Percentiles rank a stretch among this genome's conserved stretches.
Conservation (phyloP, 2,329 filamentous ascomycete species). For the Microdochium paspali region DNA sequence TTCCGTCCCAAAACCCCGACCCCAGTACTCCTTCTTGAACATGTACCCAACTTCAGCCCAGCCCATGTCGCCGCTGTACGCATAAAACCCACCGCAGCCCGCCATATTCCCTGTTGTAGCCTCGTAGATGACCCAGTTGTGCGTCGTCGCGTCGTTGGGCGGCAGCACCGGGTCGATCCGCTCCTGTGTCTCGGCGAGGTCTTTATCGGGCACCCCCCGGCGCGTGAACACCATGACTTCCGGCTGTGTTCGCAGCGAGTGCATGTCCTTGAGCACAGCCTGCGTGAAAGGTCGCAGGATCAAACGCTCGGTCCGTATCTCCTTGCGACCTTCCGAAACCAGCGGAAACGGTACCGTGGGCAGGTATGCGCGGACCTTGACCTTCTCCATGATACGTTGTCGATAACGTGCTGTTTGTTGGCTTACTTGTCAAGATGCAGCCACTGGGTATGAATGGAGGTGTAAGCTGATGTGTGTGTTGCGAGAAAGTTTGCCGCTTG, state of each 20-base stretch:
- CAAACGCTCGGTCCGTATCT: slow-evolving; percentile 42
- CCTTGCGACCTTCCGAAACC: neutral
- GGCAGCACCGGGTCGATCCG: slow-evolving; percentile 32
- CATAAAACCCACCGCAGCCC: slow-evolving; percentile 33
- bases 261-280: slow-evolving; percentile 39
- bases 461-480: no score
- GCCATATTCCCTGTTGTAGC: slow-evolving; percentile 38
- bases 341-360: neutral
- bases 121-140: slow-evolving; percentile 45
- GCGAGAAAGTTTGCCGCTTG: no score
- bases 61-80: slow-evolving; percentile 24
- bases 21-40: slow-evolving; percentile 42
- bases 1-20: slow-evolving; percentile 47
- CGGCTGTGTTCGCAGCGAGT: slow-evolving; percentile 43
- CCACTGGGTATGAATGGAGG: no score
- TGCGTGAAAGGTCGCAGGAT: slow-evolving; percentile 39
- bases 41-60: slow-evolving; percentile 54
- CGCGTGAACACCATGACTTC: slow-evolving; percentile 55
- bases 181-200: slow-evolving; percentile 30
- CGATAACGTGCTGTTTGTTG: neutral
- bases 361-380: neutral
- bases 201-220: slow-evolving; percentile 29
- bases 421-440: no score
- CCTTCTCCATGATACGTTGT: neutral
- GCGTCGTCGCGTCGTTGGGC: slow-evolving; percentile 38